Base-by-base conservation (phyloP, 1,139 yeast genomes). In the Hyphopichia buzzinii region DNA sequence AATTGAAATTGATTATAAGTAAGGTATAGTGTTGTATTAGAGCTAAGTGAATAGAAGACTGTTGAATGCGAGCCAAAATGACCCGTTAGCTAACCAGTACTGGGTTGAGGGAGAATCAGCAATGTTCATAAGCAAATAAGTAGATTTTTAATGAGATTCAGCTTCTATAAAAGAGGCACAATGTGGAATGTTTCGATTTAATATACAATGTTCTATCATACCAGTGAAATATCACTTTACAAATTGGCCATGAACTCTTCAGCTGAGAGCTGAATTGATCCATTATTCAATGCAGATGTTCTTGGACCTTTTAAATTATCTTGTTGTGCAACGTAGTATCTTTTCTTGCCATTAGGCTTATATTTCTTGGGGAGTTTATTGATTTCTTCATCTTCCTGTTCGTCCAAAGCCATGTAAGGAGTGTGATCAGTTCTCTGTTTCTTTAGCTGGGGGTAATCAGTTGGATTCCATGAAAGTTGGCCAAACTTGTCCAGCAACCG, bases 391-490 rank as follows among this genome's bases (percentile, higher is more conserved):
- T 17, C 8, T 13, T 32, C 30, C 11, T 32, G 10, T 7, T n/a
- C n/a, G 11, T 32, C 31, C 17, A 8, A 12, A n/a, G 31, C 4
- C 13, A 29, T 4, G 13, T 29, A 29, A 6, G 17, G 11, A 7
- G 5, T 22, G 7, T 21, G 22, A 4, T 31, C 23, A 7, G n/a
- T 24, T 13, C 15, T 16, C 16, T 8, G 19, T 12, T 21, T 16
- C 23, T 33, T 31, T 23, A 12, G 19, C 28, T 7, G 8, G 15
- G 29, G 17, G 29, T 22, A 21, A 11, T 19, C 31, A 10, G 12
- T 13, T 7, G 24, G 35, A 12, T 30, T 33, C 49, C 49, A 47
- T 3, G 35, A 21, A 23, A 44, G 25, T 2, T 38, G 31, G 10
- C 34, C 33, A 2, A 34, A 19, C 16, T 37, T 35, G 4, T 31